A percentile compares a stretch with the other conserved stretches of the same genome.
These are phyloP conservation scores for Clausena lansium DNA, from an alignment of 345 rosid genomes.

Conservation along the genomic window DNA sequence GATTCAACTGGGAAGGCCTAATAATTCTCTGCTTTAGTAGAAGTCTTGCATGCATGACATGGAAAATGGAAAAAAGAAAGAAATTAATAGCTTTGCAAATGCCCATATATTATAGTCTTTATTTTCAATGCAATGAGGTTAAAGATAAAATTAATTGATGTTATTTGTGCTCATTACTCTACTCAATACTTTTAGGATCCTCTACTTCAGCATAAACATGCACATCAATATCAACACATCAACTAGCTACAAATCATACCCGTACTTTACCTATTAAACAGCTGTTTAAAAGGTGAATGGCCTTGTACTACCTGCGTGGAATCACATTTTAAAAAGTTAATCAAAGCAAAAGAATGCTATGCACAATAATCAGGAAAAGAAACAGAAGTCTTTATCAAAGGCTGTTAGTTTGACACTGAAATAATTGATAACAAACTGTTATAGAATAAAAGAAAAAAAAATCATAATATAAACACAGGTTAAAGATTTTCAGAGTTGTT, in stretches of 20 bases:
- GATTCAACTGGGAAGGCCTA: not conserved
- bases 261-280: conserved; percentile 45
- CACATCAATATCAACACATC: not conserved
- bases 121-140: not conserved
- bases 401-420: not conserved
- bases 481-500: not conserved
- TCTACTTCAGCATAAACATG: not conserved
- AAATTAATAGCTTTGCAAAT: not conserved
- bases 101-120: not conserved
- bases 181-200: not conserved
- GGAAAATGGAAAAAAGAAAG: not conserved
- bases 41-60: not conserved
- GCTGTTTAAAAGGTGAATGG: conserved; percentile 74
- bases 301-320: conserved; percentile 74
- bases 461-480: not conserved
- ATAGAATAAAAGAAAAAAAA: not conserved
- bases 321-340: not conserved
- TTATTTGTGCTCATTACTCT: not conserved
- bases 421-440: not conserved
- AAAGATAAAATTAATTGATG: not conserved
- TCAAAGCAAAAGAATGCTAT: not conserved
- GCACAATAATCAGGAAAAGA: not conserved
- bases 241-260: not conserved
- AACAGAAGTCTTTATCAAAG: not conserved
- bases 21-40: not conserved